Base-by-base conservation (phyloP, 2,329 filamentous ascomycete genomes). In the Sporothrix phasma region DNA sequence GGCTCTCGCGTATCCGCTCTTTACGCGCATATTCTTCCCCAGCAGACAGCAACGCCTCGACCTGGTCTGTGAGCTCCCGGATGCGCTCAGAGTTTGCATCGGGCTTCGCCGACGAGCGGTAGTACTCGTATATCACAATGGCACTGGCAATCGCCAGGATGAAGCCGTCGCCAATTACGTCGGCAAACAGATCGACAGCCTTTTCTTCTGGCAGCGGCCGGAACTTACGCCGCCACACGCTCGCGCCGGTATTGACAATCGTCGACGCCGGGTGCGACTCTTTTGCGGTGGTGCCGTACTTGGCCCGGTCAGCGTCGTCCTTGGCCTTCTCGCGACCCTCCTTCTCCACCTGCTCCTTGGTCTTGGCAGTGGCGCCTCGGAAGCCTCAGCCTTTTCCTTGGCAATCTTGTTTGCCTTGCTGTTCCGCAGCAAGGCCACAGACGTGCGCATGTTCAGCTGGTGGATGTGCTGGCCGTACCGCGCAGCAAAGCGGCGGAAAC, bases 151-250 rank as follows among this genome's bases (percentile, higher is more conserved):
- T 84, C 5, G 78, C 70, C 22, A 88, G 77, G 66, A 88, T 87
- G 70, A 88, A 88, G 17, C 77, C 75, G 68, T 88, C 85, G 46
- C 85, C 85, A 59, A 84, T 75, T 17, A 88, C 84, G 69, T 88
- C 85, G 47, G 85, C 85, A 69, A 88, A 88, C 7, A 88, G 74
- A 69, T 87, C 84, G 11, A 88, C 85, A 8, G 85, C 85, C 73
- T 87, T 88, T 17, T 73, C 78, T 70, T 88, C 85, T 10, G 85
- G 84, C n/a, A 88, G 74, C 6, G 84, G 73, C 61, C 85, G 76
- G 70, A 88, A 88, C 70, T 82, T 84, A 65, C 85, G 81, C 66
- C 71, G 80, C 85, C 85, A 88, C 11, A 87, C 75, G 68, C 80
- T 87, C 51, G 37, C 39, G 29, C 34, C 65, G 39, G 66, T 56